These are phyloP conservation scores for Allium cepa DNA, from an alignment of 106 monocot species.

Conservation along the genomic window DNA sequence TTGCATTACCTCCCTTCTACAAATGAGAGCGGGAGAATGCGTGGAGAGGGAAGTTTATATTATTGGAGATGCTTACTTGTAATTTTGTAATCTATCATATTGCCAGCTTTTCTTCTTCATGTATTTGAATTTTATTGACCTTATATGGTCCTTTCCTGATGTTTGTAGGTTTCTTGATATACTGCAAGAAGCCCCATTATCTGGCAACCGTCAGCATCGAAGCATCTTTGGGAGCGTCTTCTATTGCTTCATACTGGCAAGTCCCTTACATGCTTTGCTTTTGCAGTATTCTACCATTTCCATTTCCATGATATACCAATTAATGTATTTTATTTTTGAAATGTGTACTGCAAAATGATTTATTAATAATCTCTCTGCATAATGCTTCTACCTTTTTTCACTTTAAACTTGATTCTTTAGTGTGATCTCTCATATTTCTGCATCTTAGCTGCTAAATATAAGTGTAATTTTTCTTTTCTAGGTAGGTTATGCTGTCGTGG, in stretches of 20 bases:
- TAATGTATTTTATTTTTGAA: too few species aligned
- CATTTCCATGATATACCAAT: too few species aligned
- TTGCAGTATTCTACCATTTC: neutral
- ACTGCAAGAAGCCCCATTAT: constrained; percentile 74
- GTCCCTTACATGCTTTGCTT: constrained; percentile 22
- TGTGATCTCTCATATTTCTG: neutral
- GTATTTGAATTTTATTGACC: neutral
- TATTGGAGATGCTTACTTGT: too few species aligned
- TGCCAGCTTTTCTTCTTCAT: neutral
- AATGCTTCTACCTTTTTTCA: neutral
- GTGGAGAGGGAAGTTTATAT: too few species aligned
- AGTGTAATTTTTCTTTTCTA: constrained; percentile 24
- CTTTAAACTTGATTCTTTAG: neutral
- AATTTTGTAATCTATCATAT: too few species aligned
- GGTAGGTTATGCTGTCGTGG: constrained; percentile 75
- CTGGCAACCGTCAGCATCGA: constrained; percentile 55
- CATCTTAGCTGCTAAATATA: neutral
- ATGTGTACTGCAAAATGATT: too few species aligned
- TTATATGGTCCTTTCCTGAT: neutral
- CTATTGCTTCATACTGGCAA: constrained; percentile 85
- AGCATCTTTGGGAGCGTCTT: constrained; percentile 67
- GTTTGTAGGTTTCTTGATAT: constrained; percentile 74
- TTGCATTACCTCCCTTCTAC: too few species aligned
- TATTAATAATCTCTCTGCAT: too few species aligned
- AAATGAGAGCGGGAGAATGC: too few species aligned